Conservation (phyloP, 208 protist genomes). For the Acanthamoeba culbertsoni region DNA sequence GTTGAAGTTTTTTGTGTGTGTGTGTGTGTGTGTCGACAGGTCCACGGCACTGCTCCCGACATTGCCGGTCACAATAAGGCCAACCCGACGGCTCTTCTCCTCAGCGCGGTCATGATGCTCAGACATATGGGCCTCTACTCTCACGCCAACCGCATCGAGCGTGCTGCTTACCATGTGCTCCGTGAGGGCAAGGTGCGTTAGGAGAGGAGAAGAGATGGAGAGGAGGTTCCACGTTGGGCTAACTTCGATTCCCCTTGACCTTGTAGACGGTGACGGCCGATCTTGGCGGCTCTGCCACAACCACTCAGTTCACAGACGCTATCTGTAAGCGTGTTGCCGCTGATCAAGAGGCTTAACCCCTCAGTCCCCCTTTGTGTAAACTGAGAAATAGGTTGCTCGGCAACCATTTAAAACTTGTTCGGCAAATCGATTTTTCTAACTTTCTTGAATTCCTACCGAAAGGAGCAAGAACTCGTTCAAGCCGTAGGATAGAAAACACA, state of each 20-base stretch:
- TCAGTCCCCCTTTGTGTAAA: no score
- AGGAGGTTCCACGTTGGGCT: no score
- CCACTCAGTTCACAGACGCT: background rate
- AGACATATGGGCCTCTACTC: constrained; percentile 50
- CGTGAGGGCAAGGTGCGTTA: constrained; percentile 60
- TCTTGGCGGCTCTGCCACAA: background rate
- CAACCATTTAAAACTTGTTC: no score
- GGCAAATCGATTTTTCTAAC: no score
- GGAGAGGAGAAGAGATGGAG: no score
- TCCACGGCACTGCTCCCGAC: constrained; percentile 73
- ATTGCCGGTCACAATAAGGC: constrained; percentile 71
- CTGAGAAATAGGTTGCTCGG: no score
- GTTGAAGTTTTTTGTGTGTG: background rate
- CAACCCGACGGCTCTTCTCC: constrained; percentile 74
- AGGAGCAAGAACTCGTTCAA: no score
- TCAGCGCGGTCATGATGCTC: constrained; percentile 55
- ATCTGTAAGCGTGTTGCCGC: background rate
- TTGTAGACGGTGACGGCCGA: background rate
- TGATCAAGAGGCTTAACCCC: background rate
- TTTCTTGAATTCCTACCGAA: no score
- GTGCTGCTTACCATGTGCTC: constrained; percentile 12
- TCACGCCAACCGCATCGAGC: background rate
- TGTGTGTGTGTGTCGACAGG: background rate
- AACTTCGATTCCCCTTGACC: no score
- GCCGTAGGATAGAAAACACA: no score